A percentile compares a stretch with the other conserved stretches of the same genome.
Conservation (phyloP, 202 grass and related monocot species). For the Elaeis oleifera region DNA sequence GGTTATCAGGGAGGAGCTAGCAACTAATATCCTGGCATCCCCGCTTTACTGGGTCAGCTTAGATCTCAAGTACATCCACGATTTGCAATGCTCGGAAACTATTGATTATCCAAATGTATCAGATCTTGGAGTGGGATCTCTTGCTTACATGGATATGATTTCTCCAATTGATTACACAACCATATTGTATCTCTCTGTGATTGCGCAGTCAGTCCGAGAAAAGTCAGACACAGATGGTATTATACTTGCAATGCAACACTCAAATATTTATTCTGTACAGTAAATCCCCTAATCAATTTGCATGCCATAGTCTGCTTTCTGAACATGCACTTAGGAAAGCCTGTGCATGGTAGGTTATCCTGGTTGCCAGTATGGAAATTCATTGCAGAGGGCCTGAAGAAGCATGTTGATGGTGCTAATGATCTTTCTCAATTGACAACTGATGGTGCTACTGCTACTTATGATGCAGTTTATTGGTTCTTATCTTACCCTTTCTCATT, state of each 20-base stretch:
- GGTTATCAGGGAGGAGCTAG: conserved; percentile 33
- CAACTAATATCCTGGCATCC: conserved; percentile 36
- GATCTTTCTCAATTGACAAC: background rate
- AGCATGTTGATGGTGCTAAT: background rate
- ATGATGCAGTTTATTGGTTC: conserved; percentile 30
- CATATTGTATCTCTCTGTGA: conserved; percentile 30
- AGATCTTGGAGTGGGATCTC: conserved; percentile 15
- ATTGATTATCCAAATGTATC: conserved; percentile 16
- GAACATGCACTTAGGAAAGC: conserved; percentile 27
- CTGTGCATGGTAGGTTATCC: conserved; percentile 14
- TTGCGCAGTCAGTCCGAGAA: conserved; percentile 32
- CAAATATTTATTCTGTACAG: conserved; percentile 22
- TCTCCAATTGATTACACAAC: conserved; percentile 46
- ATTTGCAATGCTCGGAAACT: conserved; percentile 24
- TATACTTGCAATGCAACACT: conserved; percentile 1
- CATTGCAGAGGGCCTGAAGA: conserved; percentile 26
- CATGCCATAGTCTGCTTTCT: conserved; percentile 32
- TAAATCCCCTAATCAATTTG: conserved; percentile 14
- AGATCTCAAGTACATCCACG: conserved; percentile 39
- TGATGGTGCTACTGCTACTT: conserved; percentile 9
- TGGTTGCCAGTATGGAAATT: conserved; percentile 44
- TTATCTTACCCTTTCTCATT: conserved; percentile 40
- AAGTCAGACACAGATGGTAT: conserved; percentile 20
- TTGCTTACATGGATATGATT: conserved; percentile 38
- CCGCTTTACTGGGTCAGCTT: conserved; percentile 29